A percentile compares a stretch with the other conserved stretches of the same genome.
Evolutionary conservation across 148 eudicot species (phyloP).

Genomic region (Hydrangea macrophylla): DNA sequence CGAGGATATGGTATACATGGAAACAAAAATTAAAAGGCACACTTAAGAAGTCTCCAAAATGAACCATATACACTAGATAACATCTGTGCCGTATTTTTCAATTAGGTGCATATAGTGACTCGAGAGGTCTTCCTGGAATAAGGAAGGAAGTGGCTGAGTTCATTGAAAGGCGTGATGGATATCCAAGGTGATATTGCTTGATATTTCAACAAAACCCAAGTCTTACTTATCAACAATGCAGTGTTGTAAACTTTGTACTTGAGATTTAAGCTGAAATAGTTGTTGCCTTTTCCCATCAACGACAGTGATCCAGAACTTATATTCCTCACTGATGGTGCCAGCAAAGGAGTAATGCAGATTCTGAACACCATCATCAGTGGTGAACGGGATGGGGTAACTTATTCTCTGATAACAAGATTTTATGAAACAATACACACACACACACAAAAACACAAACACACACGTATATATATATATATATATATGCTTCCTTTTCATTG

Average conservation of each 20-base stretch:
- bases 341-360: constrained; percentile 98
- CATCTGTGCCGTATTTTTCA: constrained; percentile 13
- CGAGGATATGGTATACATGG: too few relatives aligned
- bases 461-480: too few relatives aligned
- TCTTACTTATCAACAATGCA: not conserved
- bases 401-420: constrained; percentile 13
- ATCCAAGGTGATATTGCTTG: constrained; percentile 72
- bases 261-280: constrained; percentile 8
- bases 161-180: constrained; percentile 90
- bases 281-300: constrained; percentile 7
- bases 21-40: too few relatives aligned
- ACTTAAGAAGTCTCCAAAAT: not conserved
- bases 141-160: constrained; percentile 93
- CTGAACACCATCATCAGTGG: constrained; percentile 69
- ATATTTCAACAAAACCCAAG: not conserved
- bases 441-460: too few relatives aligned
- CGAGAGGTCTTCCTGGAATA: constrained; percentile 91
- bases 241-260: constrained; percentile 3
- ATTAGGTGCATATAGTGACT: constrained; percentile 97
- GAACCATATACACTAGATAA: constrained; percentile 1
- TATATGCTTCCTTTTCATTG: not conserved
- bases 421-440: too few relatives aligned
- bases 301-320: constrained; percentile 94
- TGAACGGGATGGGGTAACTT: constrained; percentile 72
- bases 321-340: constrained; percentile 97